Evolutionary conservation across 371 early-diverging fungal species (phyloP).

Genomic region (Rhizopus microsporus): DNA sequence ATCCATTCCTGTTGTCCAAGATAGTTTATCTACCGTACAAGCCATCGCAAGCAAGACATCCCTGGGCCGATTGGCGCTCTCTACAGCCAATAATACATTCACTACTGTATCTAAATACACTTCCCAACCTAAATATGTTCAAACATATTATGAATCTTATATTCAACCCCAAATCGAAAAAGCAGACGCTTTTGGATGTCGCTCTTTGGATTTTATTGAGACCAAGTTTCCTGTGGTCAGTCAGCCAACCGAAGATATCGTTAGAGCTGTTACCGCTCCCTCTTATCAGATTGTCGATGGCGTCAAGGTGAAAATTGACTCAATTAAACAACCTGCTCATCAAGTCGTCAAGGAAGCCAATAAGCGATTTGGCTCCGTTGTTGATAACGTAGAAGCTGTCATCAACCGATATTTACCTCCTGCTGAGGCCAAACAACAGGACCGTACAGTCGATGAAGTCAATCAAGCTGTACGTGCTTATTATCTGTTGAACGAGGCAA

Average conservation of each 20-base stretch:
- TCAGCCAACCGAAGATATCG: conserved; percentile 62
- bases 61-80: conserved; percentile 55
- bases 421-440: conserved; percentile 16
- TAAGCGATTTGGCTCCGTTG: conserved; percentile 43
- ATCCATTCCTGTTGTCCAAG: conserved; percentile 66
- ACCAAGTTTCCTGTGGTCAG: conserved; percentile 65
- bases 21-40: conserved; percentile 57
- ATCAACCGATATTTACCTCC: conserved; percentile 55
- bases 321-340: conserved; percentile 48
- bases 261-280: conserved; percentile 48
- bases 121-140: conserved; percentile 49
- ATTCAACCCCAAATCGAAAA: conserved; percentile 62
- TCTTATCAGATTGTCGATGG: conserved; percentile 30
- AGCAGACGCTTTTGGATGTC: conserved; percentile 66
- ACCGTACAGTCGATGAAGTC: conserved; percentile 43
- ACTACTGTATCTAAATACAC: conserved; percentile 33
- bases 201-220: conserved; percentile 73
- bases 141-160: conserved; percentile 51
- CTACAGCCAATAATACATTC: conserved; percentile 47
- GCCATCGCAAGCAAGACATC: conserved; percentile 57
- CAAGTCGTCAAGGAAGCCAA: conserved; percentile 52
- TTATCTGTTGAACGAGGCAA: conserved; percentile 31
- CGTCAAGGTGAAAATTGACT: conserved; percentile 44
- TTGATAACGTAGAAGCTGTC: conserved; percentile 53
- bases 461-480: conserved; percentile 49